phyloP scores from a whole-genome alignment of 768 basidiomycete species.

The Pleurotus djamor region DNA sequence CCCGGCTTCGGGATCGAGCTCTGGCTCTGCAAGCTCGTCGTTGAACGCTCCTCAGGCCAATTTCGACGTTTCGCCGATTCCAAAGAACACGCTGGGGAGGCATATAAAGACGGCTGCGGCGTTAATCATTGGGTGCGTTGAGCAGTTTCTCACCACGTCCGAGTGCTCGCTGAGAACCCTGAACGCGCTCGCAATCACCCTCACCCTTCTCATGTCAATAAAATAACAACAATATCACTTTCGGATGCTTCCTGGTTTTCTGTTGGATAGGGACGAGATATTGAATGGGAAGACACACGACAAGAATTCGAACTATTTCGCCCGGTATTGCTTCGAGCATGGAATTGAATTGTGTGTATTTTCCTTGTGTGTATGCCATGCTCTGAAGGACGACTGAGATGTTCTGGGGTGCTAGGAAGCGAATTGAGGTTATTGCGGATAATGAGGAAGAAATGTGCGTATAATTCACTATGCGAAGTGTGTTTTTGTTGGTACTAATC shows the following conservation, averaged over 20 bases:
- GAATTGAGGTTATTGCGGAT: slow-evolving; percentile 90
- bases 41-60: slow-evolving; percentile 4
- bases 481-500: background rate
- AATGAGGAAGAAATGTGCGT: slow-evolving; percentile 87
- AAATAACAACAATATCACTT: too few species aligned
- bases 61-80: slow-evolving; percentile 56
- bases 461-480: background rate
- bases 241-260: background rate
- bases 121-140: slow-evolving; percentile 68
- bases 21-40: background rate
- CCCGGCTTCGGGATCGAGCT: background rate
- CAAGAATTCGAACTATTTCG: slow-evolving; percentile 83
- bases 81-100: slow-evolving; percentile 61
- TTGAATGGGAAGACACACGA: slow-evolving; percentile 90
- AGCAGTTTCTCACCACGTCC: background rate
- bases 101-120: slow-evolving; percentile 76
- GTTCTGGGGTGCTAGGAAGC: slow-evolving; percentile 52
- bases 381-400: slow-evolving; percentile 16
- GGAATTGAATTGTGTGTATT: slow-evolving; percentile 70
- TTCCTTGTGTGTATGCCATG: slow-evolving; percentile 7
- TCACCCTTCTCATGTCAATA: background rate
- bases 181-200: background rate
- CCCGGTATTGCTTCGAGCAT: slow-evolving; percentile 85
- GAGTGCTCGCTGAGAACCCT: too few species aligned
- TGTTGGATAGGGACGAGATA: slow-evolving; percentile 72